Evolutionary conservation across 306 rosid genomes (phyloP), one percentile per base, ranked within the genome.

Genomic region (Nissolia schottii): DNA sequence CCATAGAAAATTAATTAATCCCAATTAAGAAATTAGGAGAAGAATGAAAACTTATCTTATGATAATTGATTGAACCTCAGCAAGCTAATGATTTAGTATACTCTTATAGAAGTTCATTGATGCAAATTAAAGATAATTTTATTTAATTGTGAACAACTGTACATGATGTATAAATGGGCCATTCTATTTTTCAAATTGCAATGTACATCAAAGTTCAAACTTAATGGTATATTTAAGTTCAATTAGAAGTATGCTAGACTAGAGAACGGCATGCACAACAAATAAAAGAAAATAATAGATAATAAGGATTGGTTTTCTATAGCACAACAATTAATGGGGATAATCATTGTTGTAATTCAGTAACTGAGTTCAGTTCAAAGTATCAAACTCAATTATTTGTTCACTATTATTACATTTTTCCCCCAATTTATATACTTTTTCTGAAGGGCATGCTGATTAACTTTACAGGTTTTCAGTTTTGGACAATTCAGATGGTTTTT

Each of bases 371-470:
- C 16, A 48, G 0, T 65, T 14, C 5, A 12, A 16, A 48, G 29
- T 22, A 16, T 48, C 41, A 35, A 2, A 35, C 8, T n/a, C n/a
- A n/a, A n/a, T n/a, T n/a, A n/a, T n/a, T n/a, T n/a, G n/a, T n/a
- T n/a, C n/a, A n/a, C 1, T 11, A 34, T 34, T 4, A 34, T 34
- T 0, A 34, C 1, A 5, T 34, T 12, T 34, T 71, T 34, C n/a
- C 28, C n/a, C 32, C 6, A 24, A 3, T 32, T 31, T 2, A 7
- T 27, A 45, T 24, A 25, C 3, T 64, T 27, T 71, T 70, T 28
- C 13, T 76, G 63, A 23, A 66, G 10, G 81, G 79, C 70, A 71
- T 72, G 87, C 67, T 15, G 60, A 22, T 61, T 74, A 34, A 43
- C 45, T 49, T n/a, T 40, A 70, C 31, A 28, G 46, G 41, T 41